Evolutionary conservation across 495 filamentous ascomycete genomes (phyloP), one percentile per base, ranked within the genome.

Genomic region (Hypoxylon crocopeplum): DNA sequence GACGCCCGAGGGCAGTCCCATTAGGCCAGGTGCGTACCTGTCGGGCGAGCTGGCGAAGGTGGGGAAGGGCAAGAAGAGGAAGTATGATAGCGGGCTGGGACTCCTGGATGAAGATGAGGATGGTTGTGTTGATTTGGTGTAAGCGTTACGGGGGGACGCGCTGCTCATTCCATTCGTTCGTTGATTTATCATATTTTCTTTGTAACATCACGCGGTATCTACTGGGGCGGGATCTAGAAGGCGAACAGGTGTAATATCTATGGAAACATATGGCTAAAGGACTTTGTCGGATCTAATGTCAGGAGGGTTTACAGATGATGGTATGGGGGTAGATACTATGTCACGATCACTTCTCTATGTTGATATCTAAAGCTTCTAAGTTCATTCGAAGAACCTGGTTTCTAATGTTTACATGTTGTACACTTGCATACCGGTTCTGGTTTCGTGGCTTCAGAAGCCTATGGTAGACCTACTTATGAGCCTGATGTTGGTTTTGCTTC

Each of bases 31-130:
- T 4, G 27, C 45, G 27, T 68, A 68, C 34, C 49, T 79, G 25
- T 68, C 72, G 22, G 77, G 54, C 0, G 66, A 58, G 2, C 45
- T 75, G 19, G 72, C 54, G 7, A 69, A 59, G 53, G 51, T 53
- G 30, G 69, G 54, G 0, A 73, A 54, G 37, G 60, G 64, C 8
- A 69, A 50, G 62, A 79, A 78, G 69, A 70, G 80, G 40, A 77
- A 78, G 39, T 77, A 85, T 58, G 85, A 88, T 51, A 87, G 83
- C 66, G 87, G 83, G 2, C 65, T 89, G 67, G 86, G 79, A 10
- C 79, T 89, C 29, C 67, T 86, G 65, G 81, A 86, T 16, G 85
- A 88, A 50, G 86, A 86, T 36, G 78, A 81, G 33, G 78, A 74
- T 47, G 72, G 61, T 19, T 36, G 5, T 19, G 52, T 62, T 32